Evolutionary conservation across 225 moss, liverwort and hornwort species (phyloP), one percentile per base, ranked within the genome.

Genomic region (Sphagnum tenellum): DNA sequence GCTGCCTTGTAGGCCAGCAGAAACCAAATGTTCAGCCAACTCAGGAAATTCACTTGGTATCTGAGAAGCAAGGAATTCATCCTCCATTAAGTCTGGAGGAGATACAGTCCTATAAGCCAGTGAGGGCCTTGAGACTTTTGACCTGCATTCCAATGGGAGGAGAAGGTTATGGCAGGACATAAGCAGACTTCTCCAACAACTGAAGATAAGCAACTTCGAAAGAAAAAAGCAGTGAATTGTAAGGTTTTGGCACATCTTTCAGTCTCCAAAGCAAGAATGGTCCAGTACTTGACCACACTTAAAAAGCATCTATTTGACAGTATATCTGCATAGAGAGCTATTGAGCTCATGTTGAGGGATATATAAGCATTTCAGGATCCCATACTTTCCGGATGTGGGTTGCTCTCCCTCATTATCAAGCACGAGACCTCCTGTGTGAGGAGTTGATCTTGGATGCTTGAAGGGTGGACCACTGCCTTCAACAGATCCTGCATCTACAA

Each of bases 1-100:
- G 58, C 80, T 84, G 64, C 80, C 84, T 75, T 84, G 73, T 54
- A 84, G 80, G 71, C 80, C 84, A 45, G 75, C 80, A 50, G 77
- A 75, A 12, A 77, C 80, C 46, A 84, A 84, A 71, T 80, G 78
- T 45, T 80, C 77, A 10, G 71, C 70, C 84, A 84, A 75, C 29
- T 84, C 77, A 55, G 77, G 59, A 29, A 29, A 29, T 50, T 75
- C 75, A 64, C 64, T 69, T 55, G 80, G 73, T 69, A 71, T 68
- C 71, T 75, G 72, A 45, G 50, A 75, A 62, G 75, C 50, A 65
- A 61, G 65, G 50, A 80, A 61, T 48, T 78, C 58, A 61, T 80
- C 11, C 63, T 80, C 80, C 54, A 77, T 80, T 71, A 84, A 64
- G 53, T 84, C 84, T 61, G 9, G 77, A 75, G 57, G 84, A 73